phyloP scores from a whole-genome alignment of 2,329 filamentous ascomycete species.

The Talaromyces sp. region DNA sequence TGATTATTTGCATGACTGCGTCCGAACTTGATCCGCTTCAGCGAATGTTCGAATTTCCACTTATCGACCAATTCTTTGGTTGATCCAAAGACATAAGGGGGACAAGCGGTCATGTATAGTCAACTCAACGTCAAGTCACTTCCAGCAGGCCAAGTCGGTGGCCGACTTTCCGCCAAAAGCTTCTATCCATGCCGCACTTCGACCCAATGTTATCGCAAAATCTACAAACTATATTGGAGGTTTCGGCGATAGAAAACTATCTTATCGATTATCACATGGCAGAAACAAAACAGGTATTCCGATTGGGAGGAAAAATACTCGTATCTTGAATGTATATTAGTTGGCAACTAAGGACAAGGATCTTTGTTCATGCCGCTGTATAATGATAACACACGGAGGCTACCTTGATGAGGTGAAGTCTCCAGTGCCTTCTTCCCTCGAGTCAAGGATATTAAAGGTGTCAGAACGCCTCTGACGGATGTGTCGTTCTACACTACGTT shows the following conservation, averaged over 20 bases:
- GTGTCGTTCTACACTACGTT: neutral
- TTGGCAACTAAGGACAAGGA: neutral
- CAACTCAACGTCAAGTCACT: neutral
- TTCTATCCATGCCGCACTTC: neutral
- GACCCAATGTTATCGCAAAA: neutral
- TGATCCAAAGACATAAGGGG: too few relatives aligned
- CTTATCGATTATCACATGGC: neutral
- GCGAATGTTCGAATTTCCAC: neutral
- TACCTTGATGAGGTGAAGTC: neutral
- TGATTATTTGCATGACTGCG: neutral
- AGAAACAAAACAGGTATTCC: neutral
- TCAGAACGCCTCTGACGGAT: neutral
- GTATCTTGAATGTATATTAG: slow-evolving; percentile 1
- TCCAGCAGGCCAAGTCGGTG: neutral
- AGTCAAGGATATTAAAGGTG: neutral
- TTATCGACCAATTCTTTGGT: neutral
- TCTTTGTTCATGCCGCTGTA: neutral
- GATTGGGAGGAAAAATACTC: neutral
- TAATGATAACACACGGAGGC: neutral
- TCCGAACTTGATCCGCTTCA: neutral
- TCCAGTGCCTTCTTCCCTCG: neutral
- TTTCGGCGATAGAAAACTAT: neutral
- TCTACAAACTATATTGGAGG: neutral
- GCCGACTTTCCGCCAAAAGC: neutral
- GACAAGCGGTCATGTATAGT: neutral